Conservation (phyloP, 768 basidiomycete genomes). For the Lactarius pseudohatsudake region DNA sequence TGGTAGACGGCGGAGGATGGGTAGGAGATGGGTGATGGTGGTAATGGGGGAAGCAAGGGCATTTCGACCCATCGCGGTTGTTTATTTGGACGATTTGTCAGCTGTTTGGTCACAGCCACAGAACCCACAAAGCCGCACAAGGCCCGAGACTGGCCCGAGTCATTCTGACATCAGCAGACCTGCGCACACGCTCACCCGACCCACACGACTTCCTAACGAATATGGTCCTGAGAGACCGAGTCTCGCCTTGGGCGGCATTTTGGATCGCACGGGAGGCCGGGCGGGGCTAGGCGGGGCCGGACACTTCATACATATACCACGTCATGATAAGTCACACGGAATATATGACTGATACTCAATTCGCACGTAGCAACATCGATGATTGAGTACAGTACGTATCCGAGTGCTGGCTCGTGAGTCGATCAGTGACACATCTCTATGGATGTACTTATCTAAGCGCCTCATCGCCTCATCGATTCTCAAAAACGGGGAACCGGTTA, state of each 20-base stretch:
- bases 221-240: neutral
- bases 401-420: neutral
- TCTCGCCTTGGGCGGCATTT: neutral
- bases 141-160: neutral
- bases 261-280: neutral
- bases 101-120: constrained; percentile 38
- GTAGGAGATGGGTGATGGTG: constrained; percentile 29
- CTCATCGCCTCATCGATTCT: neutral
- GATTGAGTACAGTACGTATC: too few relatives aligned
- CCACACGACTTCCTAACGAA: neutral
- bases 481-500: too few relatives aligned
- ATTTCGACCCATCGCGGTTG: constrained; percentile 32
- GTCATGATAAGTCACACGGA: neutral
- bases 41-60: constrained; percentile 31
- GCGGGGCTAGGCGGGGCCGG: neutral
- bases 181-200: neutral
- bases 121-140: neutral
- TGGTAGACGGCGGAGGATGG: constrained; percentile 35
- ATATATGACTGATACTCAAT: too few relatives aligned
- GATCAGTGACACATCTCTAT: neutral
- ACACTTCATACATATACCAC: neutral
- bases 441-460: neutral
- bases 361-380: too few relatives aligned
- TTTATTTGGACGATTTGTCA: constrained; percentile 41
- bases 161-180: neutral